Base-by-base conservation (phyloP, 306 rosid genomes). In the Vigna unguiculata region DNA sequence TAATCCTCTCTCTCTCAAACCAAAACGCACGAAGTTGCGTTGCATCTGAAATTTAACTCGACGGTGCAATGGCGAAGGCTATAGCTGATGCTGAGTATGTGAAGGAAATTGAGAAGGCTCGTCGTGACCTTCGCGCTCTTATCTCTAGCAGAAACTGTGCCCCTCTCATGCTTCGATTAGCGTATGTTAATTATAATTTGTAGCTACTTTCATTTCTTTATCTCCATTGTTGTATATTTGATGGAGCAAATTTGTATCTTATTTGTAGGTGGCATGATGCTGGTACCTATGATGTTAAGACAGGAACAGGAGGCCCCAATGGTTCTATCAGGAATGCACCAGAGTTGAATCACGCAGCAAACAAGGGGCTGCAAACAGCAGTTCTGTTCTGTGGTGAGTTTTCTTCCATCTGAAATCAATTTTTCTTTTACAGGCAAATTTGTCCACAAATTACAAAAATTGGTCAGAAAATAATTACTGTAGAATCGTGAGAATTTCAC, bases 121-220 rank as follows among this genome's bases (percentile, higher is more conserved):
- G 91, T n/a, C 81, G 85, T 4, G 90, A 87, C 69, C 98, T 94
- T 69, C 91, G 95, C 0, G 90, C 89, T 73, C 91, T 94, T 30
- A 94, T 91, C 80, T 83, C 83, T 72, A 58, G 32, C 80, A 87
- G 40, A 45, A 78, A 69, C 40, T 92, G 96, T 12, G 97, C 98
- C 61, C 93, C 98, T 68, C 77, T 90, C 54, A 90, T 94, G 96
- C 98, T 94, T 71, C 96, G 95, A 57, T 76, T 94, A 77, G 98
- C 97, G 97, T 94, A 89, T 14, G 40, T 40, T 40, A 43, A 53
- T 73, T 52, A 20, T 43, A 28, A 28, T 28, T 28, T 28, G 5
- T 28, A 2, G 2, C 7, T 48, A 22, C 63, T 69, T 58, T 55
- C 19, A 67, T 25, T 47, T 67, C 47, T 66, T n/a, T 48, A 47